phyloP scores from a whole-genome alignment of 176 grass and related monocot genomes.

The Bothriochloa decipiens region DNA sequence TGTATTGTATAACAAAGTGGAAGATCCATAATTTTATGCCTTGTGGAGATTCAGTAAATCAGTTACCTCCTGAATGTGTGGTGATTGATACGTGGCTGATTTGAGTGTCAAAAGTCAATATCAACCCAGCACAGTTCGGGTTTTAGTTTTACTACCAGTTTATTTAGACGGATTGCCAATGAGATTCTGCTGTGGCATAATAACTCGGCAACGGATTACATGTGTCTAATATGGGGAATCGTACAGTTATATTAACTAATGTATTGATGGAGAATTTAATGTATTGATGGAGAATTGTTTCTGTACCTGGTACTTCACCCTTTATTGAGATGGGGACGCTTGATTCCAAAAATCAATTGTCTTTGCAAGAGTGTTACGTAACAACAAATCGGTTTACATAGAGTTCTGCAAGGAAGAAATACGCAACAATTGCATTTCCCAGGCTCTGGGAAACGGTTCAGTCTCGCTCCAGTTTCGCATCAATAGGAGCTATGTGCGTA shows the following conservation, averaged over 20 bases:
- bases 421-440: neutral
- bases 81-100: neutral
- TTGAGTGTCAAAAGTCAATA: neutral
- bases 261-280: neutral
- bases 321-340: constrained; percentile 15
- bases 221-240: neutral
- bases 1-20: constrained; percentile 54
- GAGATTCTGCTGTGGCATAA: neutral
- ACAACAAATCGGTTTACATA: neutral
- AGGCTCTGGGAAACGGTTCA: neutral
- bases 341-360: constrained; percentile 27
- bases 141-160: neutral
- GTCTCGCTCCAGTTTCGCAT: neutral
- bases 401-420: neutral
- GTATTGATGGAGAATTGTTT: constrained; percentile 7
- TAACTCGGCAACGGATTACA: neutral
- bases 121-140: neutral
- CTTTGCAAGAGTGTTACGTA: neutral
- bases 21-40: constrained; percentile 48
- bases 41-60: constrained; percentile 35
- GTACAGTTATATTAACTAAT: neutral
- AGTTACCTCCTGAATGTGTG: neutral
- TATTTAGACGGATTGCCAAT: no score
- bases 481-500: neutral
- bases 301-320: constrained; percentile 18